Percentiles rank a stretch among this genome's conserved stretches.
These are phyloP conservation scores for Coelastrella sp. DNA, from an alignment of 139 green algal genomes.

Conservation along the genomic window DNA sequence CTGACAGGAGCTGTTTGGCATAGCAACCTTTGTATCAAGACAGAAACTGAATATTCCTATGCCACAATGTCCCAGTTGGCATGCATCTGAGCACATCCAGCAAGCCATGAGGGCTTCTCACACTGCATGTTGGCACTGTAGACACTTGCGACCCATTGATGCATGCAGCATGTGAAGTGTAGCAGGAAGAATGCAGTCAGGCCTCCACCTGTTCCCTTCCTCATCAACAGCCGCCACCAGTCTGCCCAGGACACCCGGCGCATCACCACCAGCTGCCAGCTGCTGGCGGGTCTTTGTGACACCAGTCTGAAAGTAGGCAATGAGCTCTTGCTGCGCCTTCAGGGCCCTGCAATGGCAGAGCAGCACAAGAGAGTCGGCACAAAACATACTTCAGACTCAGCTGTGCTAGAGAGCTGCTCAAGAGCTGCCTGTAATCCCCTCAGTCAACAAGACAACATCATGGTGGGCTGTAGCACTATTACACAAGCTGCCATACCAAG, in stretches of 20 bases:
- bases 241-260: not conserved
- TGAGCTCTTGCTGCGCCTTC: constrained; percentile 3
- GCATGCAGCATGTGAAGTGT: not conserved
- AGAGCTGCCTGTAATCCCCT: too few species aligned
- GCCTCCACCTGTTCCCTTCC: constrained; percentile 15
- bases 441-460: too few species aligned
- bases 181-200: not conserved
- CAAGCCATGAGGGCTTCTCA: not conserved
- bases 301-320: not conserved
- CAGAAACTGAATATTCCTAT: too few species aligned
- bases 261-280: not conserved
- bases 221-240: constrained; percentile 24
- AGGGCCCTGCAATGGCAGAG: constrained; percentile 7
- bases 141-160: not conserved
- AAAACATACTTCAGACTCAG: too few species aligned
- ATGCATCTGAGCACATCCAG: too few species aligned
- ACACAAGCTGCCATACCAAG: too few species aligned
- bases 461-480: too few species aligned
- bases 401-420: too few species aligned
- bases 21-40: not conserved
- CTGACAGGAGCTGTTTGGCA: too few species aligned
- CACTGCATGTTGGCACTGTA: not conserved
- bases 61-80: too few species aligned
- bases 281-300: not conserved
- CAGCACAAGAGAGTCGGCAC: too few species aligned